These are phyloP conservation scores for Carex littledalei DNA, from an alignment of 176 grass and related monocot genomes.

Conservation along the genomic window DNA sequence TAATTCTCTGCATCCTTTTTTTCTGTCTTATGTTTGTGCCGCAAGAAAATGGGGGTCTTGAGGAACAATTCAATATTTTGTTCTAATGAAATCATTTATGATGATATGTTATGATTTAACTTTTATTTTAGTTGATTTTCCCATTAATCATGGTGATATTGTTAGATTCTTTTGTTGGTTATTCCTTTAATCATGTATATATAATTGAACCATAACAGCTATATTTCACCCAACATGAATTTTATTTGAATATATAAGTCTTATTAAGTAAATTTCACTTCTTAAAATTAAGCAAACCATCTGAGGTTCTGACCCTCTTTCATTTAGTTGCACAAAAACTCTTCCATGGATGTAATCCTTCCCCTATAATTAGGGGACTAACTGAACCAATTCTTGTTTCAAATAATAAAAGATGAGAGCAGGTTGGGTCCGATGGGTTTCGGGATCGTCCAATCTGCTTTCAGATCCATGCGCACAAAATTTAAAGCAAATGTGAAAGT, in stretches of 20 bases:
- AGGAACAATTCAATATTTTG: not conserved
- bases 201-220: too few relatives aligned
- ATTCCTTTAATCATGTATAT: not conserved
- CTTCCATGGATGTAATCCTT: not conserved
- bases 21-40: not conserved
- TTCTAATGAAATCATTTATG: not conserved
- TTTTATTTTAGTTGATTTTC: not conserved
- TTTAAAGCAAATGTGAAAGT: too few relatives aligned
- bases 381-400: too few relatives aligned
- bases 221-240: too few relatives aligned
- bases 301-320: too few relatives aligned
- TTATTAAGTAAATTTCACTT: too few relatives aligned
- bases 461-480: too few relatives aligned
- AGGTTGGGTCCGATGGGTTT: too few relatives aligned
- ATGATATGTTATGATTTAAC: not conserved
- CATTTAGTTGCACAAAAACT: too few relatives aligned
- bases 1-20: not conserved
- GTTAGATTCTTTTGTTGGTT: not conserved
- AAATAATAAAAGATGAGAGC: too few relatives aligned
- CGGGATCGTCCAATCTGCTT: too few relatives aligned
- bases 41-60: not conserved
- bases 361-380: not conserved
- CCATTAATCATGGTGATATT: not conserved
- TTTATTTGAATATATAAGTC: too few relatives aligned
- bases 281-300: not conserved